Evolutionary conservation across 2,329 filamentous ascomycete species (phyloP).

Genomic region (Biscogniauxia marginata): DNA sequence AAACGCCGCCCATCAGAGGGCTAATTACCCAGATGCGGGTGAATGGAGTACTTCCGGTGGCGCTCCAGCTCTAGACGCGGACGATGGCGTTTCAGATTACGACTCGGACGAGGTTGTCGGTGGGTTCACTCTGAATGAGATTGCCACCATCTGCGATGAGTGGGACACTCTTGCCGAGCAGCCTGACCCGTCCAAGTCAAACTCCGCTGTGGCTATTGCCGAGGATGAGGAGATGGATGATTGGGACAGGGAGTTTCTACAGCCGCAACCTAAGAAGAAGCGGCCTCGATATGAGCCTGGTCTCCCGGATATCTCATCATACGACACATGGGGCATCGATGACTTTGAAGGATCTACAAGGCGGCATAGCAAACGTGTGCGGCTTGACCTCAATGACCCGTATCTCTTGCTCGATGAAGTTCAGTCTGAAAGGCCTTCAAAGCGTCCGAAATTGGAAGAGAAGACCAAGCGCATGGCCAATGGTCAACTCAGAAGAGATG

Average conservation of each 20-base stretch:
- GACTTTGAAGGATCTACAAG: slow-evolving; percentile 74
- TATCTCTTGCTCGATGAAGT: slow-evolving; percentile 79
- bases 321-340: slow-evolving; percentile 71
- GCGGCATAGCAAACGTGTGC: slow-evolving; percentile 73
- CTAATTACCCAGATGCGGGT: slow-evolving; percentile 47
- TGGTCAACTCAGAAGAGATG: slow-evolving; percentile 67
- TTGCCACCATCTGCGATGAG: slow-evolving; percentile 82
- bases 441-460: slow-evolving; percentile 54
- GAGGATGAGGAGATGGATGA: slow-evolving; percentile 57
- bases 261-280: slow-evolving; percentile 63
- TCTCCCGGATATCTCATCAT: slow-evolving; percentile 56
- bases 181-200: slow-evolving; percentile 5
- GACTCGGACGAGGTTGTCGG: slow-evolving; percentile 63
- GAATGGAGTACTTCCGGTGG: slow-evolving; percentile 48
- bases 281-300: slow-evolving; percentile 58
- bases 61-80: slow-evolving; percentile 39
- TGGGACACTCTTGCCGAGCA: slow-evolving; percentile 67
- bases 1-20: slow-evolving; percentile 50
- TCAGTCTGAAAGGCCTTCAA: slow-evolving; percentile 61
- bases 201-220: slow-evolving; percentile 24
- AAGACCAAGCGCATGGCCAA: slow-evolving; percentile 67
- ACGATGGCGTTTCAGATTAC: slow-evolving; percentile 41
- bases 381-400: slow-evolving; percentile 85
- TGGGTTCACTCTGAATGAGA: slow-evolving; percentile 74
- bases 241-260: slow-evolving; percentile 60